Evolutionary conservation across 192 early-diverging fungal species (phyloP).

Genomic region (Chytriomyces confervae): DNA sequence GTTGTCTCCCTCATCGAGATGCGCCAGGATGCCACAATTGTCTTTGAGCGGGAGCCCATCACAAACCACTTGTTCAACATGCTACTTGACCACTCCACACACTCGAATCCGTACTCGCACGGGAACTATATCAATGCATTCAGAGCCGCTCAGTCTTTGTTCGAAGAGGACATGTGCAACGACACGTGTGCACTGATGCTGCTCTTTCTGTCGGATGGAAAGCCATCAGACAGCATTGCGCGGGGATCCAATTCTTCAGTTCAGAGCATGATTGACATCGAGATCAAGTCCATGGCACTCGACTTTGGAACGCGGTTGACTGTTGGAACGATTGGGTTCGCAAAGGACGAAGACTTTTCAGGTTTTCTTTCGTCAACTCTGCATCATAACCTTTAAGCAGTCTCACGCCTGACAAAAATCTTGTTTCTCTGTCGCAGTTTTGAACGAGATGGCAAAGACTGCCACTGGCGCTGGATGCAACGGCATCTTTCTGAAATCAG

Average conservation of each 20-base stretch:
- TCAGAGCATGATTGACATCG: neutral
- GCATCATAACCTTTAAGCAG: too few species aligned
- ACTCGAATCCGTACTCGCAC: slow-evolving; percentile 1
- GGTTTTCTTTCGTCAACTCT: too few species aligned
- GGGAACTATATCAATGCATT: slow-evolving; percentile 12
- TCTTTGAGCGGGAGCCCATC: slow-evolving; percentile 4
- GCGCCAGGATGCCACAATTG: neutral
- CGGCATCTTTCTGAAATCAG: slow-evolving; percentile 4
- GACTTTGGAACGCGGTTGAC: slow-evolving; percentile 3
- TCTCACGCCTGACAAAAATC: too few species aligned
- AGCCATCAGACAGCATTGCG: neutral
- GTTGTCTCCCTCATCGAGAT: slow-evolving; percentile 14
- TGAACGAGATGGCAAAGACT: neutral
- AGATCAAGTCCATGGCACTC: neutral
- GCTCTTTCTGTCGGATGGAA: slow-evolving; percentile 2
- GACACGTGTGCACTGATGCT: slow-evolving; percentile 3
- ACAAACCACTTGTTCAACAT: slow-evolving; percentile 1
- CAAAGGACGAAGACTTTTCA: slow-evolving; percentile 7
- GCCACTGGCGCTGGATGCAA: neutral
- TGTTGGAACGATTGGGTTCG: slow-evolving; percentile 9
- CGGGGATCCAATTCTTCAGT: neutral
- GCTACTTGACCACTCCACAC: neutral
- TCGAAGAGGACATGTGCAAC: neutral
- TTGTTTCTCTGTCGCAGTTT: neutral
- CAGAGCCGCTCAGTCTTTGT: neutral